Evolutionary conservation across 148 eudicot species (phyloP), one percentile per base, ranked within the genome.

Genomic region (Tetragonia tetragonoides): DNA sequence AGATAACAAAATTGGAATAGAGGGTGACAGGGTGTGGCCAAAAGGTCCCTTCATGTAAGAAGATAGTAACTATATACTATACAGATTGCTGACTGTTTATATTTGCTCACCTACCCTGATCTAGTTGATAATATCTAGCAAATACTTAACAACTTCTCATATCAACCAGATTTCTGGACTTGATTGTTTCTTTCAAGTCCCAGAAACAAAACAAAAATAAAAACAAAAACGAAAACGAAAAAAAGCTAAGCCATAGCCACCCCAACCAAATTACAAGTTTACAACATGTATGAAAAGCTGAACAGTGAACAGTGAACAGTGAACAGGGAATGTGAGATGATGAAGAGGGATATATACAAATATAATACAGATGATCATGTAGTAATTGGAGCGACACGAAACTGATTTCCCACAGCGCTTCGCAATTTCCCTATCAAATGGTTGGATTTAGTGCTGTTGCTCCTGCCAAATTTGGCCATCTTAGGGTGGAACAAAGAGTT

Each of bases 401-500:
- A 87, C 76, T 84, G 90, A 83, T 79, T 78, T 17, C 78, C 81
- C 11, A 80, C 91, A 21, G 76, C 88, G 71, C 77, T 88, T 56
- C 83, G 82, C 21, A 91, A 79, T 67, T 78, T 87, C 39, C 88
- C 89, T 16, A 88, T 84, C 85, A 91, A 79, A 41, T 88, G 85
- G 44, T 83, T 86, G 69, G 90, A 82, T 79, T 81, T 93, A n/a
- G 76, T 78, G 81, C 83, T 80, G 57, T 76, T 80, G 63, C 73
- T 80, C 68, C 84, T 89, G 12, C 83, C 85, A 39, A 79, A 59
- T 39, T 38, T 83, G 15, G 77, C 49, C 40, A 77, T 38, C 70
- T 85, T 88, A 8, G 86, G 88, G 59, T 88, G 89, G 75, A 91
- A 91, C 85, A 94, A 72, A 42, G 84, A 83, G 20, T 72, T 72